Evolutionary conservation across 140 eudicot genomes (phyloP), one percentile per base, ranked within the genome.

Genomic region (Erigeron philadelphicus): DNA sequence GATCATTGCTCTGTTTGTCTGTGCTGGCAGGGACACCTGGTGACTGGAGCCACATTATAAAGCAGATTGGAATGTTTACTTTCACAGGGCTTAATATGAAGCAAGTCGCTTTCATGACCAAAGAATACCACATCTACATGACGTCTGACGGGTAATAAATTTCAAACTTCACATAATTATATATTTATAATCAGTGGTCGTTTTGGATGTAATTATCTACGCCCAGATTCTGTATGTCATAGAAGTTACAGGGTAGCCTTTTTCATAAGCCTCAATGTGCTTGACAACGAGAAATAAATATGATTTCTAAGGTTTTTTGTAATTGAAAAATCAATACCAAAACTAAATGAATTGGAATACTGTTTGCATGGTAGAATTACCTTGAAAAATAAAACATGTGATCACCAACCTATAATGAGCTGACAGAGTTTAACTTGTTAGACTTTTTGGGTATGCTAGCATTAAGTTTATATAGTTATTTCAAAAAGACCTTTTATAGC

Each of bases 51-150:
- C 98, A 92, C 76, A 92, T 92, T 46, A 80, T 86, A 73, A 92
- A 92, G 95, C 98, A 92, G 66, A 92, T 92, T 8, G 98, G 98
- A 64, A 92, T 92, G 98, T 92, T 92, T 42, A 92, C 98, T 9
- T 92, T 92, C 77, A 92, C 98, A 7, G 98, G 98, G 68, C 86
- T 92, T 10, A 84, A 85, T 73, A 19, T 82, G 15, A 78, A 86
- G 76, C 98, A 92, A 84, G 98, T 92, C 44, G 62, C 76, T 66
- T 92, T 86, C 79, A 92, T 92, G 98, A 92, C 93, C 23, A 84
- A 79, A 74, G 96, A 92, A 73, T 92, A 81, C 87, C 98, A 92
- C 80, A 82, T 92, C 13, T 92, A 88, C 81, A 82, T 88, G 96
- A 92, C 98, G 61, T 88, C 96, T 17, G 98, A 92, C 11, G 98